Percentiles rank a stretch among this genome's conserved stretches.
These are phyloP conservation scores for Metschnikowia anglica DNA, from an alignment of 805 yeast species.

Conservation along the genomic window DNA sequence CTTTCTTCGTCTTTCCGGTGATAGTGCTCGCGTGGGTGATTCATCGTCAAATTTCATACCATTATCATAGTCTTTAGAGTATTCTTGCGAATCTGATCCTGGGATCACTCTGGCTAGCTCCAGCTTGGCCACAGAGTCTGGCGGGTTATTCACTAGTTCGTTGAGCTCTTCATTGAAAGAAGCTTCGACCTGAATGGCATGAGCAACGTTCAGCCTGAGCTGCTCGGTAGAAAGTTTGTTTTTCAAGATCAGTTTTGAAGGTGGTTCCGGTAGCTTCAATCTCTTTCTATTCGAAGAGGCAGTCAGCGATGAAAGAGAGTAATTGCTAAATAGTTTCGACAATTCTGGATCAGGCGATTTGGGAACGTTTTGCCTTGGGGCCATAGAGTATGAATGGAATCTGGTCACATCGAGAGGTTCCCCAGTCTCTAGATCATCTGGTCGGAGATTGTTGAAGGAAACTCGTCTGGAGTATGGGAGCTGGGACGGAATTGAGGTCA, in stretches of 20 bases:
- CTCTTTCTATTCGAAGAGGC: slow-evolving; percentile 18
- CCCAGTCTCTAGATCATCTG: slow-evolving; percentile 20
- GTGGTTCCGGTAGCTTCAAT: slow-evolving; percentile 30
- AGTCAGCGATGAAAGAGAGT: slow-evolving; percentile 13
- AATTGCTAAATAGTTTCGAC: slow-evolving; percentile 20
- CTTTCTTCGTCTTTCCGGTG: slow-evolving; percentile 33
- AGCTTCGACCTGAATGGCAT: slow-evolving; percentile 17
- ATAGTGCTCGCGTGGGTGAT: slow-evolving; percentile 4
- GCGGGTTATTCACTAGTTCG: slow-evolving; percentile 18
- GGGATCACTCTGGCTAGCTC: slow-evolving; percentile 16
- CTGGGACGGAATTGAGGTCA: slow-evolving; percentile 3
- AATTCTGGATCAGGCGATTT: slow-evolving; percentile 4
- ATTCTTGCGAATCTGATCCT: neutral
- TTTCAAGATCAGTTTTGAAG: slow-evolving; percentile 41
- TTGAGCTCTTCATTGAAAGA: slow-evolving; percentile 23
- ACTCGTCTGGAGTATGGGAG: slow-evolving; percentile 35
- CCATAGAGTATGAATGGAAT: slow-evolving; percentile 9
- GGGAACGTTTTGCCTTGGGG: slow-evolving; percentile 1
- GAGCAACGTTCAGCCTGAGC: slow-evolving; percentile 19
- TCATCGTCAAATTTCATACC: slow-evolving; percentile 7
- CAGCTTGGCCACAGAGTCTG: slow-evolving; percentile 17
- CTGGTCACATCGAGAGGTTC: slow-evolving; percentile 6
- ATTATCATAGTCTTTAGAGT: neutral
- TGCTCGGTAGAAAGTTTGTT: slow-evolving; percentile 34
- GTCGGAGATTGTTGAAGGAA: slow-evolving; percentile 44